These are phyloP conservation scores for Lathyrus sativus DNA, from an alignment of 306 rosid species.

Conservation along the genomic window DNA sequence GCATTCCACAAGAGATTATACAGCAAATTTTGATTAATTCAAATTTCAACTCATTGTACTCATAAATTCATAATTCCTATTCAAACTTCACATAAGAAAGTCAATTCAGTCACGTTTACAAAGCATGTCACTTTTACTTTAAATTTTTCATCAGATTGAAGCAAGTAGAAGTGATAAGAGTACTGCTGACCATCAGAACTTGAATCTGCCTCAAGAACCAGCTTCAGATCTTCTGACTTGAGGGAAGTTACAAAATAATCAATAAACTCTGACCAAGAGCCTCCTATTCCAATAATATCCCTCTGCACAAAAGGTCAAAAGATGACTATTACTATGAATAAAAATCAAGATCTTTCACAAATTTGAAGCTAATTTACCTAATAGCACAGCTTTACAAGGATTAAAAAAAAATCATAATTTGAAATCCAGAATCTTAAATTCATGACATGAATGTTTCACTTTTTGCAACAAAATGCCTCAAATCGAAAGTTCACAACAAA, in stretches of 20 bases:
- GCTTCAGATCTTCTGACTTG: slow-evolving; percentile 70
- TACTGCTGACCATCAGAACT: slow-evolving; percentile 41
- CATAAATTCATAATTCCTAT: neutral
- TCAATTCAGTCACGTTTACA: neutral
- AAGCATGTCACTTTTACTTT: neutral
- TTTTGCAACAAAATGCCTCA: neutral
- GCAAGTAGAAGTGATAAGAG: slow-evolving; percentile 9
- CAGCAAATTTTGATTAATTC: neutral
- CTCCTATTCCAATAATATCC: slow-evolving; percentile 86
- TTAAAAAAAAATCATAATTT: neutral
- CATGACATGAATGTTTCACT: neutral
- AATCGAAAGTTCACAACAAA: slow-evolving; percentile 8
- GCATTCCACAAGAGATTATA: slow-evolving; percentile 10
- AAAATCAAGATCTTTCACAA: slow-evolving; percentile 3
- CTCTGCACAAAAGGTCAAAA: slow-evolving; percentile 54
- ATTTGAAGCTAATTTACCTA: slow-evolving; percentile 19
- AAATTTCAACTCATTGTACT: neutral
- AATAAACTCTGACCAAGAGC: slow-evolving; percentile 74
- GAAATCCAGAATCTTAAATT: slow-evolving; percentile 15
- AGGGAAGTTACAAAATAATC: slow-evolving; percentile 66
- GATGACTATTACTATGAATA: neutral
- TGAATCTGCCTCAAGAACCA: slow-evolving; percentile 55
- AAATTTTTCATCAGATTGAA: slow-evolving; percentile 17
- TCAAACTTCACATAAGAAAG: neutral
- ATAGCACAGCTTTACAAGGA: neutral